Evolutionary conservation across 805 yeast species (phyloP), one percentile per base, ranked within the genome.

Genomic region (Metschnikowia borealis): DNA sequence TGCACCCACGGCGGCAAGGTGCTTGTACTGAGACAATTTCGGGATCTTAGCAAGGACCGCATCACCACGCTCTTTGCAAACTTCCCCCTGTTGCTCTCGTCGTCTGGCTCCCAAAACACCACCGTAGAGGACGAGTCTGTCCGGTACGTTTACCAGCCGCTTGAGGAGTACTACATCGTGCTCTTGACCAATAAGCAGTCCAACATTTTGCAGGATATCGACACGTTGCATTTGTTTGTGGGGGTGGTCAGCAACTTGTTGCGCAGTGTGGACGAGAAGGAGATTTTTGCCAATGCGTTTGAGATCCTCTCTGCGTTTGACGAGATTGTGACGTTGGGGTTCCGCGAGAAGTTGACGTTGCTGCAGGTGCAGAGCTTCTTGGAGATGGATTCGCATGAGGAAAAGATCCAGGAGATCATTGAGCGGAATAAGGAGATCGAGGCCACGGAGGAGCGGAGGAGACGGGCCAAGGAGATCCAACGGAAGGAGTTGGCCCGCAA

Each of bases 341-440:
- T 85, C 74, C 83, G 88, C 57, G 99, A 94, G 68, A 87, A 89
- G 68, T 73, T 92, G 57, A 82, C 94, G 0, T 67, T 85, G 56
- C 68, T 83, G 52, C 98, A 94, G 73, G 87, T 94, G 56, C 83
- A 81, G 67, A 88, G 95, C 11, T 92, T 88, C 70, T 75, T 94
- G 73, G 92, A 89, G 65, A 92, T 94, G 98, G 98, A 94, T 71
- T 87, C 96, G 38, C 97, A 94, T 67, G 99, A 94, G 71, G 99
- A 94, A 73, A 92, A 89, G 76, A 92, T 95, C 64, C 98, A 94
- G 75, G 97, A 94, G 67, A 91, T 94, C 66, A 94, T 94, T 62
- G 98, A 89, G 71, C 84, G 91, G 68, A 94, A 94, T 75, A 94
- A 94, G 73, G 99, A 94, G 72, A 74, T 88, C 62, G 99, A 92